Evolutionary conservation across 2,329 filamentous ascomycete species (phyloP).

Genomic region (Fusarium sambucinum): DNA sequence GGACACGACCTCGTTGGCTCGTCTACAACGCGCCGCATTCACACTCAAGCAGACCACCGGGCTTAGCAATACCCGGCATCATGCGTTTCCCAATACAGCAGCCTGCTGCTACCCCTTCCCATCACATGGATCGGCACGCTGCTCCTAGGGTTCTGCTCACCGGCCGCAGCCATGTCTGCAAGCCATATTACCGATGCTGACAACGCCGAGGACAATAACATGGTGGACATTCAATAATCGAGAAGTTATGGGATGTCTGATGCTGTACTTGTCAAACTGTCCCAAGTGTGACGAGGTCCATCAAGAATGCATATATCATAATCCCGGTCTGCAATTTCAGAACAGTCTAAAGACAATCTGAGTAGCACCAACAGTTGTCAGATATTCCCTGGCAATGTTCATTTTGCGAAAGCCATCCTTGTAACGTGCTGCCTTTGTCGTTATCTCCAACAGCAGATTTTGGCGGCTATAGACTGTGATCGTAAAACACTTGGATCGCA

Average conservation of each 20-base stretch:
- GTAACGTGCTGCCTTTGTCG: neutral
- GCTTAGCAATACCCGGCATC: slow-evolving; percentile 40
- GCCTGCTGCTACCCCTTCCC: slow-evolving; percentile 42
- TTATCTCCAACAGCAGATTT: slow-evolving; percentile 3
- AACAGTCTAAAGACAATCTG: slow-evolving; percentile 6
- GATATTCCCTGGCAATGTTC: slow-evolving; percentile 2
- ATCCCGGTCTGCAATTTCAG: slow-evolving; percentile 10
- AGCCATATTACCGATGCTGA: slow-evolving; percentile 43
- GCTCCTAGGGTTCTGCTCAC: slow-evolving; percentile 43
- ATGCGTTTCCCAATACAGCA: slow-evolving; percentile 47
- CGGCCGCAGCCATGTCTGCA: slow-evolving; percentile 45
- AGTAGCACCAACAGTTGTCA: slow-evolving; percentile 11
- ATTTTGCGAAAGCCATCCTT: neutral
- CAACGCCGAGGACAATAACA: slow-evolving; percentile 18
- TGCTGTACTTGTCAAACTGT: neutral
- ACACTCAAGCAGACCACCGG: slow-evolving; percentile 35
- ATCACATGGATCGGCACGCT: slow-evolving; percentile 46
- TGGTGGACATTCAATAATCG: slow-evolving; percentile 9
- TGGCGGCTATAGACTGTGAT: neutral
- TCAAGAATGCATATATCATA: slow-evolving; percentile 24
- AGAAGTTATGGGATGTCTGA: slow-evolving; percentile 1
- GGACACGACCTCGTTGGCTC: slow-evolving; percentile 47
- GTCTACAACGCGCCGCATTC: slow-evolving; percentile 39
- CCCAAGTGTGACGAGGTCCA: slow-evolving; percentile 33
- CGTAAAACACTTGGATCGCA: slow-evolving; percentile 3